phyloP scores from a whole-genome alignment of 1,284 basidiomycete species.

The Microbotryum violaceum region DNA sequence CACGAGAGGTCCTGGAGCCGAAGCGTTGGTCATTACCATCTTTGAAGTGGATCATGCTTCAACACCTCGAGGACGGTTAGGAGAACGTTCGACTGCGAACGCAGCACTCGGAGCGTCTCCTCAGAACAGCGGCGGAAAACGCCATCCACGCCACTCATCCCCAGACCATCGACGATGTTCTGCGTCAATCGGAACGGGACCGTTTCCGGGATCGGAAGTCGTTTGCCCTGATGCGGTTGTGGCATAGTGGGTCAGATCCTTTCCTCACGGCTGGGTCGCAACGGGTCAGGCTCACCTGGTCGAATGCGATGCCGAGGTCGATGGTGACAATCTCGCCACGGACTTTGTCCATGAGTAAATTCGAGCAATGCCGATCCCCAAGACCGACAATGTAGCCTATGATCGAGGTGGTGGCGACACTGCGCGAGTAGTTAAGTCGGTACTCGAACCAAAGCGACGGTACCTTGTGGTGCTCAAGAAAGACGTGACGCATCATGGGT shows the following conservation, averaged over 20 bases:
- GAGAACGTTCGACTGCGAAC: conserved; percentile 75
- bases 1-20: not conserved
- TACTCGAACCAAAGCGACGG: conserved; percentile 91
- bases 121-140: conserved; percentile 93
- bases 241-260: not conserved
- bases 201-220: conserved; percentile 71
- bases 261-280: not conserved
- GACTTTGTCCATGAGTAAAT: conserved; percentile 78
- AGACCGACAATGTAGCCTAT: conserved; percentile 88
- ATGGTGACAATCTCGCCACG: conserved; percentile 89
- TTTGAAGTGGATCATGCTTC: conserved; percentile 90
- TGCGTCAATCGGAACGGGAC: conserved; percentile 92
- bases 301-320: conserved; percentile 93
- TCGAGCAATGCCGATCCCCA: conserved; percentile 86
- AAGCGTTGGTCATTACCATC: conserved; percentile 52
- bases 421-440: conserved; percentile 81
- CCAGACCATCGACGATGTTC: conserved; percentile 91
- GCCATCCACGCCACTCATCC: conserved; percentile 79
- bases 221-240: conserved; percentile 80
- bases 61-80: conserved; percentile 95
- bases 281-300: conserved; percentile 55
- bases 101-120: conserved; percentile 82
- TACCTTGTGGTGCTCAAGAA: conserved; percentile 76
- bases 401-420: conserved; percentile 87
- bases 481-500: conserved; percentile 90